Percentiles rank a stretch among this genome's conserved stretches.
Conservation (phyloP, 2,329 filamentous ascomycete genomes). For the Colletotrichum karsti region DNA sequence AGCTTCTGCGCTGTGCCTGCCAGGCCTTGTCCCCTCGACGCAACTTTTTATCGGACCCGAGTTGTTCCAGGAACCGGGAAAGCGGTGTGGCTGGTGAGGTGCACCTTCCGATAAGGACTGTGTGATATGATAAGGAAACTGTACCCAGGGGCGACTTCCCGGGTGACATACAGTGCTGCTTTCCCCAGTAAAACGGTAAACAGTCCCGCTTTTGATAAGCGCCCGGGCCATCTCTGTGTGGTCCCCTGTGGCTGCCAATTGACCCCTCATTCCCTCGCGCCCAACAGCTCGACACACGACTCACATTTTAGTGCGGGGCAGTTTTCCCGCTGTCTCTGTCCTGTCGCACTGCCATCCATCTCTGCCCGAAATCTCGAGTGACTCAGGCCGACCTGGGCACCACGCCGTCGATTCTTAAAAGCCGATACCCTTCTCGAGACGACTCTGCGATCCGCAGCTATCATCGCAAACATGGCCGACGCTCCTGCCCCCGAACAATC, state of each 20-base stretch:
- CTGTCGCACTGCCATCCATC: slow-evolving; percentile 22
- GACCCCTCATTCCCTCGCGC: slow-evolving; percentile 24
- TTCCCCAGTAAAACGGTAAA: not conserved
- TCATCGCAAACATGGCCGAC: slow-evolving; percentile 31
- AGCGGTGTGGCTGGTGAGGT: slow-evolving; percentile 25
- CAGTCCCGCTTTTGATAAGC: not conserved
- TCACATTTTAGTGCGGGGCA: slow-evolving; percentile 30
- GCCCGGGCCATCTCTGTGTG: not conserved
- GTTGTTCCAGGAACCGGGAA: slow-evolving; percentile 30
- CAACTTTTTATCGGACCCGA: slow-evolving; percentile 32
- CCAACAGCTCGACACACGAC: slow-evolving; percentile 24
- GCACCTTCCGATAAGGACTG: not conserved
- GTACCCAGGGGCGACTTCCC: rapidly evolving
- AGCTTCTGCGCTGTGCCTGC: slow-evolving; percentile 31
- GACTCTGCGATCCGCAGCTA: slow-evolving; percentile 17
- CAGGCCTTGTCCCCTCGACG: slow-evolving; percentile 15
- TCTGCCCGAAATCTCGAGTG: slow-evolving; percentile 27
- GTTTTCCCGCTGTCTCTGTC: slow-evolving; percentile 26
- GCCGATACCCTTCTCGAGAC: slow-evolving; percentile 17
- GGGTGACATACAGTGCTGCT: not conserved
- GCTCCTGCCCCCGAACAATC: slow-evolving; percentile 46
- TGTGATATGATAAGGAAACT: not conserved
- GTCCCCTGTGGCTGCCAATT: slow-evolving; percentile 25
- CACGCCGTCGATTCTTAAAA: slow-evolving; percentile 13
- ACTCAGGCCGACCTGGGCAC: slow-evolving; percentile 27